Conservation (phyloP, 352 stramenopile species). For the Globisporangium polare region DNA sequence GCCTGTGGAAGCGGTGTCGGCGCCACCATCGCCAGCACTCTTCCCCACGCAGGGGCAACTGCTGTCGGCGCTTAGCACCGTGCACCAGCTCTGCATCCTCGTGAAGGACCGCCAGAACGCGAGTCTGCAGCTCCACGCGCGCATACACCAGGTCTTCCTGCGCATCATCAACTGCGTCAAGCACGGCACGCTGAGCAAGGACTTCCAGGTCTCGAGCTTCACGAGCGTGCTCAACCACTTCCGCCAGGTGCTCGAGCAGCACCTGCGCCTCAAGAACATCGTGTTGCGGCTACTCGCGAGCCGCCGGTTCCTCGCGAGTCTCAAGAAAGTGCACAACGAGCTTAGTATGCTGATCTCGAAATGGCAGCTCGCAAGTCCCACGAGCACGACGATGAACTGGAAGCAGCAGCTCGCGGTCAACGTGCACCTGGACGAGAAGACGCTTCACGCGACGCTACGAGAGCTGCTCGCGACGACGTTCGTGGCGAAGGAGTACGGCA, state of each 20-base stretch:
- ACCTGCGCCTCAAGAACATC: conserved; percentile 34
- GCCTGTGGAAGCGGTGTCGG: neutral
- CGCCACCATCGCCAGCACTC: conserved; percentile 3
- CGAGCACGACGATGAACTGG: conserved; percentile 35
- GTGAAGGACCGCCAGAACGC: conserved; percentile 38
- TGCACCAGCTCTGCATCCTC: conserved; percentile 40
- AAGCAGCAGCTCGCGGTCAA: conserved; percentile 46
- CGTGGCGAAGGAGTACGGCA: conserved; percentile 46
- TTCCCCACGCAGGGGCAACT: conserved; percentile 33
- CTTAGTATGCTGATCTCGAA: conserved; percentile 31
- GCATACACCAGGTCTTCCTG: conserved; percentile 49
- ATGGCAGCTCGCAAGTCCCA: conserved; percentile 24
- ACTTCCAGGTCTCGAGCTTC: conserved; percentile 31
- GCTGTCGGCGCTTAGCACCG: conserved; percentile 28
- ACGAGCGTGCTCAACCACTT: conserved; percentile 45
- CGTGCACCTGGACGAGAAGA: conserved; percentile 50
- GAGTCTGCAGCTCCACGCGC: conserved; percentile 40
- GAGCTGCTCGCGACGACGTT: conserved; percentile 52
- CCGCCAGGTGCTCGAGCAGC: conserved; percentile 34
- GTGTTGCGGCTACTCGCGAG: conserved; percentile 35
- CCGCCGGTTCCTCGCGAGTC: conserved; percentile 34
- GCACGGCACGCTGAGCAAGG: conserved; percentile 16
- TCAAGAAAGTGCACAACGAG: conserved; percentile 37
- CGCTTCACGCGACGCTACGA: conserved; percentile 50
- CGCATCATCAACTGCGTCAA: conserved; percentile 29